Conservation (phyloP, 441 rosid genomes). For the Metrosideros polymorpha region DNA sequence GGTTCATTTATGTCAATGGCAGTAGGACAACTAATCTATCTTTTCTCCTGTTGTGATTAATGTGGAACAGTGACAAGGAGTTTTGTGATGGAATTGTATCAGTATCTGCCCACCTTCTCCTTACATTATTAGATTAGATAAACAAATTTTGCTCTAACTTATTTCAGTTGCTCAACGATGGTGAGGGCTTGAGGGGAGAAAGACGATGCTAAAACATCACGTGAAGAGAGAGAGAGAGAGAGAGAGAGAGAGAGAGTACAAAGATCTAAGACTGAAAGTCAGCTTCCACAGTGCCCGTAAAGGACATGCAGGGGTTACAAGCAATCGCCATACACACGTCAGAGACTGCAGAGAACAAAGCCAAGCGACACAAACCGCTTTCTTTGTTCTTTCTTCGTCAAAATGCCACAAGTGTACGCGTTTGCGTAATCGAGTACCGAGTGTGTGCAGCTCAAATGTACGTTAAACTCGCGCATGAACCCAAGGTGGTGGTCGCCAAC, state of each 20-base stretch:
- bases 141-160: too few species aligned
- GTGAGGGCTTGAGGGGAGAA: neutral
- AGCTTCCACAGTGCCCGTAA: neutral
- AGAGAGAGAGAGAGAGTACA: neutral
- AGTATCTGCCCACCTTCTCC: too few species aligned
- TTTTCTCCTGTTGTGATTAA: too few species aligned
- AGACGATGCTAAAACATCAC: neutral
- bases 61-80: too few species aligned
- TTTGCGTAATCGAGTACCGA: neutral
- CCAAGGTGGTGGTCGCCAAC: neutral
- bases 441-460: neutral
- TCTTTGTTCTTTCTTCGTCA: neutral
- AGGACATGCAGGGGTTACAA: neutral
- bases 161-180: neutral
- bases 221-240: neutral
- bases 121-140: too few species aligned
- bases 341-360: neutral
- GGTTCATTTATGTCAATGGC: too few species aligned
- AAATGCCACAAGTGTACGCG: neutral
- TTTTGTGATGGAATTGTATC: too few species aligned
- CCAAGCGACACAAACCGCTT: neutral
- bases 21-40: too few species aligned
- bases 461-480: neutral
- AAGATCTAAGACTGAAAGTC: neutral
- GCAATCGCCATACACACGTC: neutral